These are phyloP conservation scores for Globisporangium splendens DNA, from an alignment of 352 stramenopile genomes.

Conservation along the genomic window DNA sequence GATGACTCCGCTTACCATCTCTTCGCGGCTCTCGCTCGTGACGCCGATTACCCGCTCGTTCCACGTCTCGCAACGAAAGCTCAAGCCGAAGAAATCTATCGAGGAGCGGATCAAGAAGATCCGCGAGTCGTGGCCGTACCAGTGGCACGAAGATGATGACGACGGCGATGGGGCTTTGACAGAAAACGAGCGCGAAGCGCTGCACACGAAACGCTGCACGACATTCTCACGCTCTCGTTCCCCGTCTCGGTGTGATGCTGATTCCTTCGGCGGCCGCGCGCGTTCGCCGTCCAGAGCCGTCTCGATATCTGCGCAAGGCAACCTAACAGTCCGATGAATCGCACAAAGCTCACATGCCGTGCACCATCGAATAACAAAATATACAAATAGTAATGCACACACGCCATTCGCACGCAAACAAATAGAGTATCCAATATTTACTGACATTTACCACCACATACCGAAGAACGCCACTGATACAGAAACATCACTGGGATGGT, in stretches of 20 bases:
- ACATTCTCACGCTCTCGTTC: constrained; percentile 23
- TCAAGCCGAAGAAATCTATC: constrained; percentile 17
- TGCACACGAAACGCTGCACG: constrained; percentile 19
- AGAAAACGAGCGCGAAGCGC: constrained; percentile 13
- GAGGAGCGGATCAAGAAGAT: constrained; percentile 56
- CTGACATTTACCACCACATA: constrained; percentile 4
- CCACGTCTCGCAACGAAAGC: constrained; percentile 39
- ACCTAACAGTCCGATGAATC: constrained; percentile 11
- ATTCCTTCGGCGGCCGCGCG: neutral
- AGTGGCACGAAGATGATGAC: constrained; percentile 37
- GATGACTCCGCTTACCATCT: constrained; percentile 8
- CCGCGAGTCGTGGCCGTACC: constrained; percentile 64
- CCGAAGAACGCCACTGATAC: neutral
- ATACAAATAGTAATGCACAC: neutral
- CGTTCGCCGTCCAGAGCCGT: constrained; percentile 7
- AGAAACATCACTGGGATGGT: neutral
- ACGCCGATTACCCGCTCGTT: constrained; percentile 49
- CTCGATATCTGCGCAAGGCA: constrained; percentile 5
- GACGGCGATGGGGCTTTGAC: neutral
- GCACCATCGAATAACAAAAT: too few relatives aligned
- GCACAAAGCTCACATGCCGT: too few relatives aligned
- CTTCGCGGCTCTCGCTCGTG: constrained; percentile 18
- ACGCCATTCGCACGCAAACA: constrained; percentile 2
- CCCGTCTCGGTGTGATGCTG: constrained; percentile 2
- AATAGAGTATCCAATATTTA: constrained; percentile 14